Evolutionary conservation across 2,329 filamentous ascomycete genomes (phyloP), one percentile per base, ranked within the genome.

Genomic region (Ophiostoma ulmi): DNA sequence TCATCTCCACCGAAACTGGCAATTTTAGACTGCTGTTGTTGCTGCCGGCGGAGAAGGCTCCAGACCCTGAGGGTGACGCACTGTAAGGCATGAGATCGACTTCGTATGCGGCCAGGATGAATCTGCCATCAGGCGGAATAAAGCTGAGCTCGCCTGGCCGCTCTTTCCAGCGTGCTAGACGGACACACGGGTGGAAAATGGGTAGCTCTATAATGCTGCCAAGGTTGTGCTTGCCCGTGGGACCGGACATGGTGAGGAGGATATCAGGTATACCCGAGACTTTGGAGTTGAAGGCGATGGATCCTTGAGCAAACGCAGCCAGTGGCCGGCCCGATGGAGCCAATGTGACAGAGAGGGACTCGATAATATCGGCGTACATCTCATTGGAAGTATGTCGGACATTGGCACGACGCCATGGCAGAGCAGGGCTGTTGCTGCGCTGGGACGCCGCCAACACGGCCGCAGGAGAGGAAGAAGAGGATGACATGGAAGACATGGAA

Each of bases 371-470:
- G 71, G 97, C 94, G 78, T 98, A 98, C 75, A 99, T 85, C 80
- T 99, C 95, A 80, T 98, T 99, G 70, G 92, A 97, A 4, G 94
- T 98, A 79, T 99, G 95, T 20, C 94, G 87, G 69, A 99, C 95
- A 76, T 97, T 97, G 55, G 92, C 88, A 72, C 93, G 86, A 73
- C 95, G 88, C 95, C 95, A 99, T 1, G 94, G 94, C 58, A 98
- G 76, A 8, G 87, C 84, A 0, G 86, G 83, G 0, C 71, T 68
- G 0, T 82, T 82, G 74, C 83, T 85, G 8, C 63, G 58, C 48
- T 2, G 70, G 74, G 17, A 81, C 72, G 8, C 85, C 76, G 8
- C 82, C 80, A 0, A 63, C 14, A 41, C 38, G 10, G 83, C 78
- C 20, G 79, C 72, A 20, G 63, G 63, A 63, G 75, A 79, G 14